These are phyloP conservation scores for Albugo candida DNA, from an alignment of 352 stramenopile genomes.

Conservation along the genomic window DNA sequence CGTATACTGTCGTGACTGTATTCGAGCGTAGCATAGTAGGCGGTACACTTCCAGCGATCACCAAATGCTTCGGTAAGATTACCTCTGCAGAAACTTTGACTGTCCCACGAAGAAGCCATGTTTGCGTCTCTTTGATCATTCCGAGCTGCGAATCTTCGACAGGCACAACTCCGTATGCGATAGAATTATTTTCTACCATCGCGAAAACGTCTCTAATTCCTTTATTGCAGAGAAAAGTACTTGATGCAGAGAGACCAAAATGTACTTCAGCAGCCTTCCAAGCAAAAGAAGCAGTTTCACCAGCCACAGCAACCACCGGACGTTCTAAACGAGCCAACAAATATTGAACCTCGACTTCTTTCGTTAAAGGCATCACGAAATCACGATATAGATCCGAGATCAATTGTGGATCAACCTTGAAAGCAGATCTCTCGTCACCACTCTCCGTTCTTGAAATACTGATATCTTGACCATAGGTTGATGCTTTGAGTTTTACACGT, in stretches of 20 bases:
- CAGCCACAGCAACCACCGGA: constrained; percentile 47
- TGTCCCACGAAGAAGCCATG: constrained; percentile 39
- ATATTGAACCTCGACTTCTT: constrained; percentile 94
- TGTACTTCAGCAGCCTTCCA: constrained; percentile 49
- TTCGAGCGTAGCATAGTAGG: constrained; percentile 14
- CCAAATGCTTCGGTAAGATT: constrained; percentile 41
- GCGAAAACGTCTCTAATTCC: constrained; percentile 63
- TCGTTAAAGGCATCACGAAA: constrained; percentile 98
- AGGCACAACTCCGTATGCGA: constrained; percentile 67
- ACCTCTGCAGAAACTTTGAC: constrained; percentile 67
- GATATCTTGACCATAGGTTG: constrained; percentile 86
- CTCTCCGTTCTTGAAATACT: constrained; percentile 13
- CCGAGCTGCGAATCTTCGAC: constrained; percentile 70
- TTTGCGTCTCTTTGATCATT: constrained; percentile 78
- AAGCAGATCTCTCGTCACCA: constrained; percentile 7
- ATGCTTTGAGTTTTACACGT: constrained; percentile 90
- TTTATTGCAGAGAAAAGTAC: constrained; percentile 29
- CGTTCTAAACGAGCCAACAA: constrained; percentile 68
- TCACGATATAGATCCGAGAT: constrained; percentile 94
- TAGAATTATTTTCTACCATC: constrained; percentile 57
- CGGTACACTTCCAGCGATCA: constrained; percentile 40
- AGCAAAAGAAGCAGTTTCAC: constrained; percentile 50
- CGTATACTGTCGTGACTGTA: constrained; percentile 40
- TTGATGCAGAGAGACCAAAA: constrained; percentile 15
- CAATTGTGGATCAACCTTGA: constrained; percentile 91